Conservation (phyloP, 306 rosid genomes). For the Trifolium subterraneum region DNA sequence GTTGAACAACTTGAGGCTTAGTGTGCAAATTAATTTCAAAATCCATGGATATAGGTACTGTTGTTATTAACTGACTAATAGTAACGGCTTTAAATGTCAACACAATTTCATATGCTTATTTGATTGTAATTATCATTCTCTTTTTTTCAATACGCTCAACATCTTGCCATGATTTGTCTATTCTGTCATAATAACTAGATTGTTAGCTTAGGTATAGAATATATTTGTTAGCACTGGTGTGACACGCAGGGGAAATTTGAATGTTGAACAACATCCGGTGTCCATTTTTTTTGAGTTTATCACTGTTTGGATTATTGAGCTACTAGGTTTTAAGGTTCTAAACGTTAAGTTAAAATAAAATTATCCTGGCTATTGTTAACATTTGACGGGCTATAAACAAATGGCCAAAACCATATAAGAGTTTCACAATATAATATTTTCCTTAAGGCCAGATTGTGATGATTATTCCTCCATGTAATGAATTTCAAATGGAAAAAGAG, state of each 20-base stretch:
- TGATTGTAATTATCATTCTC: slow-evolving; percentile 20
- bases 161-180: slow-evolving; percentile 24
- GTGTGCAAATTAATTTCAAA: slow-evolving; percentile 32
- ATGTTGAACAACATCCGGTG: not conserved
- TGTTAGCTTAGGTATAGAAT: not conserved
- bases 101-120: slow-evolving; percentile 19
- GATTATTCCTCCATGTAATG: slow-evolving; percentile 12
- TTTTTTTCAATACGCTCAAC: slow-evolving; percentile 14
- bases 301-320: slow-evolving; percentile 32
- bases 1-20: slow-evolving; percentile 31
- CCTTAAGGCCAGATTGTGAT: slow-evolving; percentile 21
- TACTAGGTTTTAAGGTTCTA: slow-evolving; percentile 10
- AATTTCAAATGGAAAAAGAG: slow-evolving; percentile 19
- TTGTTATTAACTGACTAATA: not conserved
- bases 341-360: slow-evolving; percentile 13
- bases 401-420: not conserved
- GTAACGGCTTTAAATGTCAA: not conserved
- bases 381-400: slow-evolving; percentile 25
- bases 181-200: not conserved
- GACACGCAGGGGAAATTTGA: slow-evolving; percentile 22
- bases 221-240: not conserved
- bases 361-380: not conserved
- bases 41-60: slow-evolving; percentile 73
- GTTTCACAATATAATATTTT: slow-evolving; percentile 20
- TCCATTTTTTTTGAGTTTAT: slow-evolving; percentile 18